A percentile compares a stretch with the other conserved stretches of the same genome.
Conservation (phyloP, 352 stramenopile species). For the Aphanomyces cochlioides region DNA sequence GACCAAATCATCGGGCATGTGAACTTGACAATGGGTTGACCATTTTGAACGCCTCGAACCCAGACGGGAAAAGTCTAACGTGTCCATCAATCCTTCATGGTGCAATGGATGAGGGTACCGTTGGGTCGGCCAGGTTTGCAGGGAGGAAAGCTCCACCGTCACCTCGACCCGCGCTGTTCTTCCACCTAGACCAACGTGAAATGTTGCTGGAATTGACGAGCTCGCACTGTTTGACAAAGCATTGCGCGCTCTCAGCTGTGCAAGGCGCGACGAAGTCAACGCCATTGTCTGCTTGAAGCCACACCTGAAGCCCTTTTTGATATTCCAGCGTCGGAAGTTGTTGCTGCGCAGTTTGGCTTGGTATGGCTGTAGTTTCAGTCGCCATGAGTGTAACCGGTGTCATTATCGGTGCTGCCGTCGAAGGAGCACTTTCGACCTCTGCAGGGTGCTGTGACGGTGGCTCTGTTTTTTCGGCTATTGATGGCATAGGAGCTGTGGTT, state of each 20-base stretch:
- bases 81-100: neutral
- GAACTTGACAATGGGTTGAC: neutral
- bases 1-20: conserved; percentile 2
- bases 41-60: neutral
- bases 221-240: neutral
- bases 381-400: neutral
- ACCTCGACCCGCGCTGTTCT: neutral
- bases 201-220: neutral
- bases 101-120: neutral
- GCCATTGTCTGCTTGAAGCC: conserved; percentile 11
- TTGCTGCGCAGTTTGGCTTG: neutral
- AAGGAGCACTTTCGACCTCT: no score
- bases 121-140: neutral
- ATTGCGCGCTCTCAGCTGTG: neutral
- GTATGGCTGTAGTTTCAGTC: neutral
- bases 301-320: conserved; percentile 5
- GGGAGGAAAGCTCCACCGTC: neutral
- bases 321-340: neutral
- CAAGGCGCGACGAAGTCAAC: neutral
- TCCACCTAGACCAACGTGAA: conserved; percentile 3
- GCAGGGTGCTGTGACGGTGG: neutral
- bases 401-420: neutral
- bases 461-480: neutral
- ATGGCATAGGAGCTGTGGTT: neutral
- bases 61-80: conserved; percentile 1